A percentile compares a stretch with the other conserved stretches of the same genome.
These are phyloP conservation scores for Aspergillus ochraceus DNA, from an alignment of 2,329 filamentous ascomycete species.

Conservation along the genomic window DNA sequence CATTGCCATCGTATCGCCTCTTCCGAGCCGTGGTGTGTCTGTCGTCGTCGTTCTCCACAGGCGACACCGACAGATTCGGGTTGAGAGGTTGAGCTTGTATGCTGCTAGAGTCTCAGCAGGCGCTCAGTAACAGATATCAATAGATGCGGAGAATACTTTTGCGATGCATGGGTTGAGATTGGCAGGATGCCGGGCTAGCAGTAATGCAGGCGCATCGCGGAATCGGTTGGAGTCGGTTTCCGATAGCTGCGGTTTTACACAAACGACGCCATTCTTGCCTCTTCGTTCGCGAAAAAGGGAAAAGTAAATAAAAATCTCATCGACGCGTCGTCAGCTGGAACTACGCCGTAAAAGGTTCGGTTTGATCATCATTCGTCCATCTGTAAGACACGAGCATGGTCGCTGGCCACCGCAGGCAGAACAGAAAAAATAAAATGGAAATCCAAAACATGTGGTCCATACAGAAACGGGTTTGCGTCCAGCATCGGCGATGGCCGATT, in stretches of 20 bases:
- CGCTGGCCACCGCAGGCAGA: neutral
- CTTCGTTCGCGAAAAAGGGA: neutral
- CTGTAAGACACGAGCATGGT: neutral
- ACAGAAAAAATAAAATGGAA: neutral
- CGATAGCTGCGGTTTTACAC: neutral
- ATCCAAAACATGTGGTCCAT: neutral
- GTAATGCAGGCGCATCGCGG: conserved; percentile 10
- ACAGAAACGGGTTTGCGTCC: neutral
- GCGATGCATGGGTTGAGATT: conserved; percentile 12
- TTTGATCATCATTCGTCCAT: conserved; percentile 2
- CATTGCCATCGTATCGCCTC: conserved; percentile 7
- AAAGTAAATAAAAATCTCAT: neutral
- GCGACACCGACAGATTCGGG: conserved; percentile 4
- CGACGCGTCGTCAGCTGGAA: conserved; percentile 9
- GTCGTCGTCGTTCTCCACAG: neutral
- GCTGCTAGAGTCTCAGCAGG: conserved; percentile 19
- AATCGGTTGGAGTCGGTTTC: conserved; percentile 18
- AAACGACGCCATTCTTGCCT: neutral
- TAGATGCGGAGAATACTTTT: conserved; percentile 15
- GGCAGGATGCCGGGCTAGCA: conserved; percentile 7
- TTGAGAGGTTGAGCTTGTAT: conserved; percentile 12
- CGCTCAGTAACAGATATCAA: conserved; percentile 16
- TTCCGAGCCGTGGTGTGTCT: neutral
- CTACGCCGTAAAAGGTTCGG: neutral
- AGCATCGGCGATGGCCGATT: conserved; percentile 10